These are phyloP conservation scores for Russula olivacea DNA, from an alignment of 768 basidiomycete genomes.

Conservation along the genomic window DNA sequence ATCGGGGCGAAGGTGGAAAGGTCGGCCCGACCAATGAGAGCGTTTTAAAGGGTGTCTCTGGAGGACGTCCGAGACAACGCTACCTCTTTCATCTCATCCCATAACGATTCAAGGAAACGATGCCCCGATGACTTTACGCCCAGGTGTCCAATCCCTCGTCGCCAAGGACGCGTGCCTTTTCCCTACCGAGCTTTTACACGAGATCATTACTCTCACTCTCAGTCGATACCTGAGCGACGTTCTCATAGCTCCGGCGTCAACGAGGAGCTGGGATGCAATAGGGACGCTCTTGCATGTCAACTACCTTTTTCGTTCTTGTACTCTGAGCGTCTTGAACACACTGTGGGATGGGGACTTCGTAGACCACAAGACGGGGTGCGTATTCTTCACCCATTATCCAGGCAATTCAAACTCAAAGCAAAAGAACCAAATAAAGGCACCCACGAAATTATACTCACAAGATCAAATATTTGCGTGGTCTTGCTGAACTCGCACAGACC, in stretches of 20 bases:
- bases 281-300: neutral
- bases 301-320: neutral
- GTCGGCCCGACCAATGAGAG: neutral
- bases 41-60: neutral
- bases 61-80: neutral
- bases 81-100: neutral
- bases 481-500: neutral
- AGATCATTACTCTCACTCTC: neutral
- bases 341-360: neutral
- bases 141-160: neutral
- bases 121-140: neutral
- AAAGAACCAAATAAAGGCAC: neutral
- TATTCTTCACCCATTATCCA: neutral
- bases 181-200: neutral
- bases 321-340: neutral
- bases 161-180: neutral
- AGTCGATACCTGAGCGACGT: neutral
- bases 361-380: neutral
- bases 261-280: constrained; percentile 1
- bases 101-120: neutral
- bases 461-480: neutral
- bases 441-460: neutral
- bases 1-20: neutral
- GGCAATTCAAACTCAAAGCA: neutral
- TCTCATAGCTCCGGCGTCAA: neutral